Conservation (phyloP, 2,329 filamentous ascomycete species). For the Malbranchea zuffiana region DNA sequence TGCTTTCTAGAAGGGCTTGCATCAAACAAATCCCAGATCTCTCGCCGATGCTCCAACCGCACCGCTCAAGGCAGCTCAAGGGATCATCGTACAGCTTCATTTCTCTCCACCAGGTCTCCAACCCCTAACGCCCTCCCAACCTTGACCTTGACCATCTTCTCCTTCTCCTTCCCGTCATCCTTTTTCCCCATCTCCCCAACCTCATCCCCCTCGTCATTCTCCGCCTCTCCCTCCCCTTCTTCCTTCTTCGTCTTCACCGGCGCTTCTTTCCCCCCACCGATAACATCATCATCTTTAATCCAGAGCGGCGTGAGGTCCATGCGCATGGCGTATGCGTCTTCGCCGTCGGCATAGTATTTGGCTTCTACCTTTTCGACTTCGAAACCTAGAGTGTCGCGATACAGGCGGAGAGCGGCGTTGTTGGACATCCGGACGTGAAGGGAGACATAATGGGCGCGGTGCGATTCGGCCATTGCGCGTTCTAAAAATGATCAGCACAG, state of each 20-base stretch:
- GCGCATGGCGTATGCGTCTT: slow-evolving; percentile 91
- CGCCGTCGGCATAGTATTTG: slow-evolving; percentile 75
- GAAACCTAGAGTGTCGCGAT: slow-evolving; percentile 86
- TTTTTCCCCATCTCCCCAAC: slow-evolving; percentile 54
- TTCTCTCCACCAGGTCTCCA: slow-evolving; percentile 45
- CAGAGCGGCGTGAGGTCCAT: slow-evolving; percentile 57
- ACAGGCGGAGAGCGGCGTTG: slow-evolving; percentile 77
- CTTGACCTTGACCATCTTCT: slow-evolving; percentile 71
- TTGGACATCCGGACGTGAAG: slow-evolving; percentile 94
- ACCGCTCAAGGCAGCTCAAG: too few relatives aligned
- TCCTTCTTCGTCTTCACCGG: slow-evolving; percentile 30
- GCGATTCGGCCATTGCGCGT: slow-evolving; percentile 93
- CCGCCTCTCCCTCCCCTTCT: slow-evolving; percentile 21
- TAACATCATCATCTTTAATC: slow-evolving; percentile 34
- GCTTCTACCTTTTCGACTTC: slow-evolving; percentile 57
- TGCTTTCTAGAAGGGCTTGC: too few relatives aligned
- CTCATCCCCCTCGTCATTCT: slow-evolving; percentile 56
- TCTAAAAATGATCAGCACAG: slow-evolving; percentile 42
- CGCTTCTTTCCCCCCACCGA: slow-evolving; percentile 37
- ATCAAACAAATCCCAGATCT: too few relatives aligned
- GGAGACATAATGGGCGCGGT: slow-evolving; percentile 81
- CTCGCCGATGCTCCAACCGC: too few relatives aligned
- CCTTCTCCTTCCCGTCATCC: slow-evolving; percentile 43
- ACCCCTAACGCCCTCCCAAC: slow-evolving; percentile 73
- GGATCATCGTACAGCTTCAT: slow-evolving; percentile 23